Conservation (phyloP, 768 basidiomycete genomes). For the Pleurotus tuber-regium region DNA sequence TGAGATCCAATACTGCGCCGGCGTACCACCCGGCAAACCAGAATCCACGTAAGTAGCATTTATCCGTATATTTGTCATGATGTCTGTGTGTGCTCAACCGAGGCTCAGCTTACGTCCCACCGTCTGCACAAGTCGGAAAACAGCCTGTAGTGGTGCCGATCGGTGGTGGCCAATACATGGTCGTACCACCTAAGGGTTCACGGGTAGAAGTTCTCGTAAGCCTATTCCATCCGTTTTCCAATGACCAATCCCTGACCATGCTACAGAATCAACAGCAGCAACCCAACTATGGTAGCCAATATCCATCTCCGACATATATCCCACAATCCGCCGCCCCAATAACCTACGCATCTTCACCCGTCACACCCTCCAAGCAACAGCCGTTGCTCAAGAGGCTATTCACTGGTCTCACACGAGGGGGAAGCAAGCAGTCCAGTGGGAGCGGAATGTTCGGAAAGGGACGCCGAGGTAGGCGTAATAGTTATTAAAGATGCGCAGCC, state of each 20-base stretch:
- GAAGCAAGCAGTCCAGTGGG: slow-evolving; percentile 4
- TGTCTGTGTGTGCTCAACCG: neutral
- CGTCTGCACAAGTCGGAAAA: neutral
- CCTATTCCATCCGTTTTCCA: neutral
- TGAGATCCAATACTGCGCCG: slow-evolving; percentile 2
- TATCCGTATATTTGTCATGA: neutral
- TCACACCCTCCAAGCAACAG: slow-evolving; percentile 5
- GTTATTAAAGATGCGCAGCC: slow-evolving; percentile 3
- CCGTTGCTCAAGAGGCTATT: slow-evolving; percentile 5
- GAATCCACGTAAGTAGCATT: slow-evolving; percentile 4
- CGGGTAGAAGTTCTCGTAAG: slow-evolving; percentile 1
- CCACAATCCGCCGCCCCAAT: slow-evolving; percentile 1
- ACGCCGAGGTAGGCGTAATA: slow-evolving; percentile 5
- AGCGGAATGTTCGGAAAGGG: slow-evolving; percentile 10
- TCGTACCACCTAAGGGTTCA: neutral
- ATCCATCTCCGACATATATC: slow-evolving; percentile 1
- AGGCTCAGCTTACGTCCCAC: neutral
- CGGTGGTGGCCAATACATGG: slow-evolving; percentile 4
- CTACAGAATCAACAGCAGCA: neutral
- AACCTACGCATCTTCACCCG: neutral
- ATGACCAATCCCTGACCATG: neutral
- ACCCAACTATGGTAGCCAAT: too few relatives aligned
- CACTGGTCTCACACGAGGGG: slow-evolving; percentile 8
- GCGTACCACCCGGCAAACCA: neutral
- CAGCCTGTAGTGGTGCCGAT: neutral